Conservation (phyloP, 495 filamentous ascomycete species). For the Aspergillus baeticus region DNA sequence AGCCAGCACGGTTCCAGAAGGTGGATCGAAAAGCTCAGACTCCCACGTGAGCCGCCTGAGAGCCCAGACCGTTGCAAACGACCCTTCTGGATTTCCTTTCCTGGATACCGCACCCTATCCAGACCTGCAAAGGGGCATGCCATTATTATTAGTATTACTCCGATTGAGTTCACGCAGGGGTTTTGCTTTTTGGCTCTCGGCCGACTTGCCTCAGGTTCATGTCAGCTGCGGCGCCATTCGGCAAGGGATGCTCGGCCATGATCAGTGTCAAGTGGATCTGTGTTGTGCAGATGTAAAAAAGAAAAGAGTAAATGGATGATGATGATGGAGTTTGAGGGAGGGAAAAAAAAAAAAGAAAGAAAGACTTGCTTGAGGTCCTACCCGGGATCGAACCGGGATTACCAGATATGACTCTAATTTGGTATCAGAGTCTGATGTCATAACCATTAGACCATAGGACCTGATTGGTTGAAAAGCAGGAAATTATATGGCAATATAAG, state of each 20-base stretch:
- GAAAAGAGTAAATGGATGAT: no score
- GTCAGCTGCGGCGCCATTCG: no score
- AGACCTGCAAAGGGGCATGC: no score
- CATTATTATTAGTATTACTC: no score
- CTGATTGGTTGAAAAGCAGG: not conserved
- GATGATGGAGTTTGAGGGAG: not conserved
- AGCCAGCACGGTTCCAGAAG: constrained; percentile 2
- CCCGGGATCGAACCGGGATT: constrained; percentile 11
- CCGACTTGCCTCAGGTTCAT: no score
- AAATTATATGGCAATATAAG: not conserved
- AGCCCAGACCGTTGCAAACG: constrained; percentile 3
- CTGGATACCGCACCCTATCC: not conserved
- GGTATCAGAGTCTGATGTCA: constrained; percentile 15
- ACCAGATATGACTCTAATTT: constrained; percentile 7
- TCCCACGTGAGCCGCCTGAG: constrained; percentile 10
- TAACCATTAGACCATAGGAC: constrained; percentile 17
- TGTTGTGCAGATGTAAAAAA: no score
- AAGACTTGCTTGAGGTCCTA: not conserved
- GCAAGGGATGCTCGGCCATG: no score
- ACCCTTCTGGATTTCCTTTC: not conserved
- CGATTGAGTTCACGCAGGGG: no score
- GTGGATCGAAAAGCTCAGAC: constrained; percentile 14
- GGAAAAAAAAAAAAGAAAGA: not conserved
- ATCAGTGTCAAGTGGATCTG: no score
- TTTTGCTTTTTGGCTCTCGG: no score